phyloP scores from a whole-genome alignment of 129 eudicot species.

The Erigeron canadensis region DNA sequence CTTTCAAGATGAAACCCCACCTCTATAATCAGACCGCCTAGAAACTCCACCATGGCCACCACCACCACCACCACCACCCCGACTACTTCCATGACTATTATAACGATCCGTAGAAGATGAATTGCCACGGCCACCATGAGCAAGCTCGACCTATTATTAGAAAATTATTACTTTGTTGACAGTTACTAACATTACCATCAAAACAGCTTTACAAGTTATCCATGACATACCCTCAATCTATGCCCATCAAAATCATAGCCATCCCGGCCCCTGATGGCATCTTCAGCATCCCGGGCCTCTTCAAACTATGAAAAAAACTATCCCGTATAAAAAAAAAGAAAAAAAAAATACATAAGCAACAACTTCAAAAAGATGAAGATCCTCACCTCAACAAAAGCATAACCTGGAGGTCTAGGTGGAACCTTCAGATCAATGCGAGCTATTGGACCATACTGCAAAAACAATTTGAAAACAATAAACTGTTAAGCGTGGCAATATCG shows the following conservation, averaged over 20 bases:
- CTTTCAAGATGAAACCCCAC: conserved; percentile 28
- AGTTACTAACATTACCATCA: not conserved
- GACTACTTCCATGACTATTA: conserved; percentile 50
- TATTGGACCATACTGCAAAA: conserved; percentile 85
- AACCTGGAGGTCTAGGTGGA: conserved; percentile 99
- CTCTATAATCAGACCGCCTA: conserved; percentile 79
- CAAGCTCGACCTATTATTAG: conserved; percentile 74
- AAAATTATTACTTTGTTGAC: conserved; percentile 5
- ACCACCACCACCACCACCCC: conserved; percentile 59
- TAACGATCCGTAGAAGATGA: conserved; percentile 71
- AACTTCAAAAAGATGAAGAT: conserved; percentile 4
- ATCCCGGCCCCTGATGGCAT: conserved; percentile 94
- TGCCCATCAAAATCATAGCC: conserved; percentile 96
- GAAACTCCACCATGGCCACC: conserved; percentile 79
- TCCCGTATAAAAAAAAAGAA: not conserved
- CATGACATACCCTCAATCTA: conserved; percentile 70
- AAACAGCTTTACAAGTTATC: conserved; percentile 6
- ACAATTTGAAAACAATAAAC: too few species aligned
- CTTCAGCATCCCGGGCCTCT: conserved; percentile 93
- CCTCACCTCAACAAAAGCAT: conserved; percentile 91
- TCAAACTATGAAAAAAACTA: conserved; percentile 52
- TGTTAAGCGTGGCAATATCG: too few species aligned
- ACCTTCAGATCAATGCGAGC: conserved; percentile 86
- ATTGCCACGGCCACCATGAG: conserved; percentile 96
- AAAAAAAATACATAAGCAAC: not conserved